Conservation (phyloP, 2,329 filamentous ascomycete species). For the Aureobasidium zeae region DNA sequence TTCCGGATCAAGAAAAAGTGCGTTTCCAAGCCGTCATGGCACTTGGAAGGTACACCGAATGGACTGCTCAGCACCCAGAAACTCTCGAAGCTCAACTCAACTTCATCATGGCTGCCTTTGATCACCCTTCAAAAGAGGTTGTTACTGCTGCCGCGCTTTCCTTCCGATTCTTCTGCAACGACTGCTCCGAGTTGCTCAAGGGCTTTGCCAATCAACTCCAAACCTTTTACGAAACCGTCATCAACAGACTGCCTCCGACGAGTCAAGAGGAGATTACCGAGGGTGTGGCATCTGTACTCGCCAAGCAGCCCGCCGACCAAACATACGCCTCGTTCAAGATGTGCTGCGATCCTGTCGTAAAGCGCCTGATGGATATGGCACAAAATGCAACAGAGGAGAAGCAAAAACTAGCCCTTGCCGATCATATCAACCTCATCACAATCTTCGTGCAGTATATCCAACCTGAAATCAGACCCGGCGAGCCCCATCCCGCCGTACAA, state of each 20-base stretch:
- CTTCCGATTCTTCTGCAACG: slow-evolving; percentile 94
- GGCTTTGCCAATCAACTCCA: slow-evolving; percentile 79
- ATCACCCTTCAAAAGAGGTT: slow-evolving; percentile 80
- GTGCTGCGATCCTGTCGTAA: slow-evolving; percentile 85
- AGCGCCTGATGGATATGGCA: slow-evolving; percentile 75
- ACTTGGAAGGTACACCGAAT: slow-evolving; percentile 90
- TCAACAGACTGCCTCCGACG: slow-evolving; percentile 72
- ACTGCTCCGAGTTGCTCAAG: slow-evolving; percentile 80
- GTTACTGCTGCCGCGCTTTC: slow-evolving; percentile 84
- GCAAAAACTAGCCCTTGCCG: slow-evolving; percentile 79
- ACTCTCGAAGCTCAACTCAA: slow-evolving; percentile 87
- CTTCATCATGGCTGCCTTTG: slow-evolving; percentile 90
- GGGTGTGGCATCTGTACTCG: slow-evolving; percentile 84
- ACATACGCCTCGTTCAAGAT: slow-evolving; percentile 80
- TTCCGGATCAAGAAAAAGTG: slow-evolving; percentile 94
- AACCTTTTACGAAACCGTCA: slow-evolving; percentile 80
- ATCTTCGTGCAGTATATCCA: slow-evolving; percentile 73
- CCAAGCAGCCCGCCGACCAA: slow-evolving; percentile 70
- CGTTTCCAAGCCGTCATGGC: slow-evolving; percentile 98
- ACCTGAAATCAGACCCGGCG: slow-evolving; percentile 60
- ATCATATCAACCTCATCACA: slow-evolving; percentile 86
- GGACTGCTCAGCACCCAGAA: slow-evolving; percentile 89
- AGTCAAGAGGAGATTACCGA: slow-evolving; percentile 97
- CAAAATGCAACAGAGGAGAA: slow-evolving; percentile 75
- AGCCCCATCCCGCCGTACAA: slow-evolving; percentile 83